Conservation (phyloP, 306 rosid species). For the Sicyos baderoa region DNA sequence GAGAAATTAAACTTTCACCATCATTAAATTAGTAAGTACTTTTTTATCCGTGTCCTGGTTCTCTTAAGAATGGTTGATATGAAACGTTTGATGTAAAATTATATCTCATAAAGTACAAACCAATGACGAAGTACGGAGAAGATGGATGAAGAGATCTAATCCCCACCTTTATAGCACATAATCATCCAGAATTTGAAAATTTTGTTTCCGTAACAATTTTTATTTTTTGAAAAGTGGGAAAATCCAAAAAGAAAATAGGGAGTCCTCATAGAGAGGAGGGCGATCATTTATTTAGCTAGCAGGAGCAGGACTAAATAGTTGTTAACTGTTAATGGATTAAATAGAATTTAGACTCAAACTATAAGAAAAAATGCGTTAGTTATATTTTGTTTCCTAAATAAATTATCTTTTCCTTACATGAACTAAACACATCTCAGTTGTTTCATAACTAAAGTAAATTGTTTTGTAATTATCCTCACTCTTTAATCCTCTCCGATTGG, state of each 20-base stretch:
- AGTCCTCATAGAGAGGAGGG: too few species aligned
- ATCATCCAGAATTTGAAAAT: background rate
- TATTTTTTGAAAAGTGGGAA: too few species aligned
- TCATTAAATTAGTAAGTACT: background rate
- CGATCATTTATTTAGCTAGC: background rate
- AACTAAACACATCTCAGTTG: background rate
- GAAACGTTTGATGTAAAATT: background rate
- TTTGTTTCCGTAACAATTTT: too few species aligned
- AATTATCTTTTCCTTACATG: background rate
- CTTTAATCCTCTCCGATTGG: too few species aligned
- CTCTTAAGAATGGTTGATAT: background rate
- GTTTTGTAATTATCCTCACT: too few species aligned
- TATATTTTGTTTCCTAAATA: background rate
- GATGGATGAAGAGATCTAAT: background rate
- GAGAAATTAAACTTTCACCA: background rate
- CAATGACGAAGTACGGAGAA: background rate
- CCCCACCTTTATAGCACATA: background rate
- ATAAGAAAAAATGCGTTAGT: background rate
- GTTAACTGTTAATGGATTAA: too few species aligned
- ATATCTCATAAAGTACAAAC: background rate
- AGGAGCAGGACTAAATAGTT: background rate
- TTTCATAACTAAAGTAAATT: background rate
- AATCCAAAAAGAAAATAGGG: too few species aligned
- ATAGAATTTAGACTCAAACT: background rate
- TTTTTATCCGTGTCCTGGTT: background rate